Base-by-base conservation (phyloP, 164 flowering plant genomes). In the Tinospora cordifolia region DNA sequence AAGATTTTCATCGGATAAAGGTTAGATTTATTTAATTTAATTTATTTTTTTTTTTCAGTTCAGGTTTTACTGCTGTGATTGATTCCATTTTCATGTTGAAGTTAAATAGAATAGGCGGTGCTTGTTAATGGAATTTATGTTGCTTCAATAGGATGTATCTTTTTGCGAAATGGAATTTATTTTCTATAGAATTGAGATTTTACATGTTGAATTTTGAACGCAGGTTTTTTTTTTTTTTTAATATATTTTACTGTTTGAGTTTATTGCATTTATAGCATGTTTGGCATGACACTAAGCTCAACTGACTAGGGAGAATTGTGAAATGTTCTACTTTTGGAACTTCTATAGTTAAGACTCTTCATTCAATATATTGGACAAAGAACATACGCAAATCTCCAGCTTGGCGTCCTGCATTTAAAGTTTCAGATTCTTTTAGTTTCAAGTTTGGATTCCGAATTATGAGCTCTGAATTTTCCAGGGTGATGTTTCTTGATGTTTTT, bases 1-100 rank as follows among this genome's bases (percentile, higher is more conserved):
- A 78, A 95, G 88, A 62, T 90, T 88, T 74, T 75, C 98, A 9
- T 75, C 98, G 8, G 96, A 90, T 63, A 92, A 89, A 82, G 97
- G 96, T 87, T 76, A 9, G 59, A 49, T 2, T 39, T 30, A 30
- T 30, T 30, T 30, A n/a, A n/a, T n/a, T 44, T 25, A 69, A 44
- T 36, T 26, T 34, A 62, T 62, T 51, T 2, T 0, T 6, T 41
- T 51, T 3, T 68, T 69, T n/a, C 30, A 30, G 36, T 41, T 26
- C 19, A 11, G 51, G 36, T 30, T 30, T 30, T 51, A 17, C 19
- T 51, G n/a, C 21, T 51, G n/a, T 51, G 59, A 15, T 51, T 51
- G 7, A 19, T 15, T 51, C 8, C 21, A 41, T 51, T 51, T 51
- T 51, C 59, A 6, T 51, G 3, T 51, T n/a, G 7, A 17, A 14